Conservation (phyloP, 106 monocot species). For the Narthecium ossifragum region DNA sequence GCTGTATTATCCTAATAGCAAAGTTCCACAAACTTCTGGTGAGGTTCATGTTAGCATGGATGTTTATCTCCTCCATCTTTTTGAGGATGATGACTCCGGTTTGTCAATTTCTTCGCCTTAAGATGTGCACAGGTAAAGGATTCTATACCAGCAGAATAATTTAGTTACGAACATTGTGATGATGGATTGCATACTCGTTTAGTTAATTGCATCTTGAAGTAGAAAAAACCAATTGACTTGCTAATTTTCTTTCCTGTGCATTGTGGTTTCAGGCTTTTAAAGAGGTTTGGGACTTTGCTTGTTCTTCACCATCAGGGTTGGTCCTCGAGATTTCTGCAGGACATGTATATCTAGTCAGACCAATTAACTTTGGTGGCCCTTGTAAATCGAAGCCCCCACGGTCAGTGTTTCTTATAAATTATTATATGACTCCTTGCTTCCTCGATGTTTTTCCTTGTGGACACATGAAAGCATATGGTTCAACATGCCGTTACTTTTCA, state of each 20-base stretch:
- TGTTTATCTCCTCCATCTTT: too few relatives aligned
- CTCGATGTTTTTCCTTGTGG: not conserved
- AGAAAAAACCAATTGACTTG: not conserved
- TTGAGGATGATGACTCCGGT: not conserved
- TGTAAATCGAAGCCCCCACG: conserved; percentile 58
- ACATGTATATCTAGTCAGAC: conserved; percentile 43
- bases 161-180: too few relatives aligned
- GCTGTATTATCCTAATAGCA: too few relatives aligned
- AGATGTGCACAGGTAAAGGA: not conserved
- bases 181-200: not conserved
- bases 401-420: conserved; percentile 27
- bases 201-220: too few relatives aligned
- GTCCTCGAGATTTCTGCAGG: conserved; percentile 46
- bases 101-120: not conserved
- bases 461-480: not conserved
- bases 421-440: not conserved
- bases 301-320: conserved; percentile 29
- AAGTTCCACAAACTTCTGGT: too few relatives aligned
- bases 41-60: too few relatives aligned
- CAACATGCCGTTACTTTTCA: conserved; percentile 72
- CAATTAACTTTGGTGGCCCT: conserved; percentile 38
- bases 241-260: not conserved
- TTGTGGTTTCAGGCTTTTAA: conserved; percentile 63
- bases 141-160: too few relatives aligned
- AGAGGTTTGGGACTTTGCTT: conserved; percentile 50